Conservation (phyloP, 2,329 filamentous ascomycete genomes). For the Fusarium algeriense region DNA sequence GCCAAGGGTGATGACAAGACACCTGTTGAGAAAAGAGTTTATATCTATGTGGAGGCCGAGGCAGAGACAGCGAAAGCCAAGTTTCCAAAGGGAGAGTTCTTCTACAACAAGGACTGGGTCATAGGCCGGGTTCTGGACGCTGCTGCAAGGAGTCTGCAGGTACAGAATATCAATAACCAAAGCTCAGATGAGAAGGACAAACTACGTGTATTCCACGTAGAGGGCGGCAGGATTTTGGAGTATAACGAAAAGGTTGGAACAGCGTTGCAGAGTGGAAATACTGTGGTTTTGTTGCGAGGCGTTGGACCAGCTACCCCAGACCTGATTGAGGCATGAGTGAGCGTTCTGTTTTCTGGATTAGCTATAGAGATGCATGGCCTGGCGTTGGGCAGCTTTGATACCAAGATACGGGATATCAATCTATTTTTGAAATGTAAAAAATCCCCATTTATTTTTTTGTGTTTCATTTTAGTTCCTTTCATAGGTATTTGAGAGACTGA, state of each 20-base stretch:
- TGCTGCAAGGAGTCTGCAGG: constrained; percentile 80
- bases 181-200: constrained; percentile 81
- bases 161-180: constrained; percentile 87
- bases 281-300: constrained; percentile 87
- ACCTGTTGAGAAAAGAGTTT: constrained; percentile 85
- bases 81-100: constrained; percentile 84
- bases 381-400: constrained; percentile 35
- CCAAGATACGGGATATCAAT: background rate
- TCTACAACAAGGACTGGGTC: constrained; percentile 88
- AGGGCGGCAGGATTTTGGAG: constrained; percentile 86
- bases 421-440: background rate
- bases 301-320: constrained; percentile 80
- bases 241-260: constrained; percentile 88
- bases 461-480: background rate
- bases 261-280: constrained; percentile 83
- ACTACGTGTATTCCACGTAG: constrained; percentile 91
- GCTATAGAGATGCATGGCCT: constrained; percentile 30
- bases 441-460: background rate
- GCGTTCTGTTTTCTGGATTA: constrained; percentile 2
- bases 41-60: constrained; percentile 90
- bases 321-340: constrained; percentile 66
- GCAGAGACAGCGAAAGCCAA: constrained; percentile 87
- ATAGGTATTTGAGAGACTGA: no score
- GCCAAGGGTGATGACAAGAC: constrained; percentile 93
- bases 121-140: constrained; percentile 85